Percentiles rank a stretch among this genome's conserved stretches.
These are phyloP conservation scores for Cryptococcus jaspeensis DNA, from an alignment of 1,284 basidiomycete genomes.

Conservation along the genomic window DNA sequence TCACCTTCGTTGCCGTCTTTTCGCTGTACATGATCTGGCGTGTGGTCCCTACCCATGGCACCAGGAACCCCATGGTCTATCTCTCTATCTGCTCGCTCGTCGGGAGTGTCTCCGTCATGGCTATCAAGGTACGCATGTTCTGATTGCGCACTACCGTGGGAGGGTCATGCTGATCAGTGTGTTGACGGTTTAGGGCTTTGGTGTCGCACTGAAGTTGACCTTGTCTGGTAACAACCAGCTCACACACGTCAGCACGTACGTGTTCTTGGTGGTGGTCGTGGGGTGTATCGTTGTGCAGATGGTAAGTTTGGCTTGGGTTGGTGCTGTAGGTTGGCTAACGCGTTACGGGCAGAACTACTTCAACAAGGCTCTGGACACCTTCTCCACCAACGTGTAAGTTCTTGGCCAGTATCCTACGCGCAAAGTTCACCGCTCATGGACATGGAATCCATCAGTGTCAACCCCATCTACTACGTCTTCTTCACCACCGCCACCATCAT, in stretches of 20 bases:
- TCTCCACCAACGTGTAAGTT: conserved; percentile 94
- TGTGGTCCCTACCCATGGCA: conserved; percentile 84
- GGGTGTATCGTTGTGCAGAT: conserved; percentile 92
- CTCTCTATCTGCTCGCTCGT: conserved; percentile 97
- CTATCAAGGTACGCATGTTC: conserved; percentile 41
- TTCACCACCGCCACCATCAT: conserved; percentile 96
- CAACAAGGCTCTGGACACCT: conserved; percentile 96
- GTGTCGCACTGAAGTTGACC: conserved; percentile 93
- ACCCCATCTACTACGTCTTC: conserved; percentile 97
- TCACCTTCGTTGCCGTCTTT: conserved; percentile 78
- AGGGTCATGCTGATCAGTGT: not conserved
- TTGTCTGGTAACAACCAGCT: conserved; percentile 95
- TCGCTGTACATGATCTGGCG: conserved; percentile 82
- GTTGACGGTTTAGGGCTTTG: conserved; percentile 69
- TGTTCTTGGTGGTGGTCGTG: conserved; percentile 81
- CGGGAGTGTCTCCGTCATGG: conserved; percentile 90
- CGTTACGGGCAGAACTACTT: conserved; percentile 71
- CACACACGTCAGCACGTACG: conserved; percentile 88
- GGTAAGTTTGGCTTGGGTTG: conserved; percentile 44
- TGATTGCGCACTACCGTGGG: not conserved
- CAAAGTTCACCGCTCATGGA: conserved; percentile 6
- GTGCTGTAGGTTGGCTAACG: not conserved
- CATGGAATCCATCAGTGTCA: conserved; percentile 64
- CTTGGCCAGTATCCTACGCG: not conserved
- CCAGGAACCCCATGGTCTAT: conserved; percentile 85